Evolutionary conservation across 805 yeast genomes (phyloP), one percentile per base, ranked within the genome.

Genomic region (Ogataea zsoltii): DNA sequence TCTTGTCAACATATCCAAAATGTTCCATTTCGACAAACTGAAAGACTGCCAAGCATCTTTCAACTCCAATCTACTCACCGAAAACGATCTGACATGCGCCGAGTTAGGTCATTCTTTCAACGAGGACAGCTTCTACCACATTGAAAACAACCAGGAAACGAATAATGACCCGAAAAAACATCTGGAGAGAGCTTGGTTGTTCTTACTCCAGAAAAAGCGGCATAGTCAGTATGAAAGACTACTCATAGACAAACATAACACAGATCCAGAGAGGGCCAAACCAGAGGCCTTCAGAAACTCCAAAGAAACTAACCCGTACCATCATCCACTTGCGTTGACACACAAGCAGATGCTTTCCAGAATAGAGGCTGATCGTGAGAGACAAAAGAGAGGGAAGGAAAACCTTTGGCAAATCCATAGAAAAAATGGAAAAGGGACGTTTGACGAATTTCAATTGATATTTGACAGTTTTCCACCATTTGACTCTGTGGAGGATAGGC

Each of bases 301-400:
- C 36, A 43, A 44, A 29, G 38, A 35, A 35, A 14, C 19, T 3
- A 17, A 35, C 14, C 18, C 38, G 3, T 35, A 14, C 23, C 13
- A 35, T 13, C 21, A 35, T 15, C 21, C 38, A 7, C 38, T 35
- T 14, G 38, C 38, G 23, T 16, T 35, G 11, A 34, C 61, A 1
- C 63, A 61, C 15, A 60, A 80, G 38, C 88, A 84, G 53, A 80
- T 87, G 14, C 61, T 89, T 14, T 75, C 79, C 30, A 70, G 98
- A 48, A 89, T 92, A 83, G 97, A 92, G 61, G 91, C 85, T 50
- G 98, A 92, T 62, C 72, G 99, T 54, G 99, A 92, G 62, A 72
- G 96, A 36, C 90, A 88, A 58, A 92, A 92, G 61, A 76, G 87
- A 52, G 77, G 85, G 12, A 89, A 91, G 55, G 97, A 92, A 57